A percentile compares a stretch with the other conserved stretches of the same genome.
Conservation (phyloP, 1,139 yeast genomes). For the Trichomonascaceae sp. region DNA sequence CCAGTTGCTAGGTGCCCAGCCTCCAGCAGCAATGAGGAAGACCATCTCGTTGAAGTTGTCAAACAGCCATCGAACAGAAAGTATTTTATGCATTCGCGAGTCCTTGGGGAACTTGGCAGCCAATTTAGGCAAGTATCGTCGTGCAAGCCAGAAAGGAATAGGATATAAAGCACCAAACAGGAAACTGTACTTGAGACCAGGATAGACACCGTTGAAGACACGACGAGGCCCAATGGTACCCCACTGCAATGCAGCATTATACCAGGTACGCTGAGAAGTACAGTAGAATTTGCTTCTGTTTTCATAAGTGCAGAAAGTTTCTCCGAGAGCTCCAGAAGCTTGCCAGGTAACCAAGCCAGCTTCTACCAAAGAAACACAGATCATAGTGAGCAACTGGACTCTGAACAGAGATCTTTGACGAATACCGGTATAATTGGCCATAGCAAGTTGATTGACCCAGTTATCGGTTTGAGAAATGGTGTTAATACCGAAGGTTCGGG, state of each 20-base stretch:
- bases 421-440: slow-evolving; percentile 50
- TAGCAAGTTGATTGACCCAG: slow-evolving; percentile 47
- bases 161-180: slow-evolving; percentile 46
- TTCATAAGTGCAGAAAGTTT: slow-evolving; percentile 40
- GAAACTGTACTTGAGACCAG: slow-evolving; percentile 40
- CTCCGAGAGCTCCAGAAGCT: slow-evolving; percentile 34
- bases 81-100: neutral
- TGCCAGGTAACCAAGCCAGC: slow-evolving; percentile 52
- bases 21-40: slow-evolving; percentile 40
- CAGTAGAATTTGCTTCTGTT: slow-evolving; percentile 33
- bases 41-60: slow-evolving; percentile 42
- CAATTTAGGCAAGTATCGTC: slow-evolving; percentile 32
- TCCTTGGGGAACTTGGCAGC: slow-evolving; percentile 21
- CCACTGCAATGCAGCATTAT: slow-evolving; percentile 41
- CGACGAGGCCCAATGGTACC: slow-evolving; percentile 62
- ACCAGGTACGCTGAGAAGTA: slow-evolving; percentile 37
- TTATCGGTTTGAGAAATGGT: slow-evolving; percentile 51
- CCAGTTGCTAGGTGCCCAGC: slow-evolving; percentile 46
- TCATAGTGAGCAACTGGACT: slow-evolving; percentile 40
- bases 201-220: slow-evolving; percentile 44
- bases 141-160: slow-evolving; percentile 35
- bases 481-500: slow-evolving; percentile 55
- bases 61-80: neutral
- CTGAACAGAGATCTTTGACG: slow-evolving; percentile 57
- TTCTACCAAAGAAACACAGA: slow-evolving; percentile 37